Percentiles rank a stretch among this genome's conserved stretches.
These are phyloP conservation scores for Pestalotiopsis sp. DNA, from an alignment of 2,329 filamentous ascomycete genomes.

Conservation along the genomic window DNA sequence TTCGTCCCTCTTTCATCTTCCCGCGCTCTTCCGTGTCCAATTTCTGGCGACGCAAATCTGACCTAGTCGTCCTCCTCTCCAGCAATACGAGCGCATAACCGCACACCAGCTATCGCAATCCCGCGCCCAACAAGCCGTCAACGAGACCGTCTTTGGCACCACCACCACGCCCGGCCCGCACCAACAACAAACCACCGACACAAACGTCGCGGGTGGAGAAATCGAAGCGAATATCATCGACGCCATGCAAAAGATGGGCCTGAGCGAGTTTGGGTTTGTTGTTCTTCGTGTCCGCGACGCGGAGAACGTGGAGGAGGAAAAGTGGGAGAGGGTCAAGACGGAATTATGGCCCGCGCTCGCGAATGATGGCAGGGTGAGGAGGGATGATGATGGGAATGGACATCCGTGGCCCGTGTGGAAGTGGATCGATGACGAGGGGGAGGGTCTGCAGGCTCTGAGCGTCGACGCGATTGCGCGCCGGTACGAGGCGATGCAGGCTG, in stretches of 20 bases:
- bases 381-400: background rate
- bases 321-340: background rate
- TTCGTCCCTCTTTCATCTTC: background rate
- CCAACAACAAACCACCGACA: background rate
- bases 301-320: background rate
- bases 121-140: background rate
- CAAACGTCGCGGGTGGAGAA: background rate
- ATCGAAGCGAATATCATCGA: background rate
- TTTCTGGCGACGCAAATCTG: background rate
- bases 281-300: background rate
- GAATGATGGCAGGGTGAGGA: background rate
- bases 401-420: background rate
- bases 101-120: background rate
- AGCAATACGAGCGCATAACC: background rate
- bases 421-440: background rate
- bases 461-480: background rate
- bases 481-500: background rate
- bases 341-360: background rate
- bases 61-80: background rate
- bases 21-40: background rate
- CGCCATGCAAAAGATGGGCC: background rate
- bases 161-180: background rate
- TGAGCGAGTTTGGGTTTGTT: background rate
- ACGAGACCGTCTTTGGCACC: background rate
- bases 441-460: background rate